These are phyloP conservation scores for Zarea fungicola DNA, from an alignment of 2,329 filamentous ascomycete species.

Conservation along the genomic window DNA sequence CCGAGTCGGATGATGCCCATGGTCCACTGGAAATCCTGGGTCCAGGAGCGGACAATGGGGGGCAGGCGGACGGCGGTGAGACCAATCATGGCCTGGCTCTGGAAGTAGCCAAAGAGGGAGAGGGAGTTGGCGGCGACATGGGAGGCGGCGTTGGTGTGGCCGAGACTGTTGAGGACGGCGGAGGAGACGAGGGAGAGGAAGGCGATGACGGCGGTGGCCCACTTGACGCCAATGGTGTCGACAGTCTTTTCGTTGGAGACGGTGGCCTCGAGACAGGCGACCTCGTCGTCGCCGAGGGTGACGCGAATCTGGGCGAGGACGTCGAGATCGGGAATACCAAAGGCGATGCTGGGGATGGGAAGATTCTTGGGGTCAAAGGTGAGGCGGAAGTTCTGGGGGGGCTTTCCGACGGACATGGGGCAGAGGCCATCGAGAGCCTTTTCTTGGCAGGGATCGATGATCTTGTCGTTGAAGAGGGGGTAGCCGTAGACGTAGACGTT, in stretches of 20 bases:
- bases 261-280: constrained; percentile 82
- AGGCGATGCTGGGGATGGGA: constrained; percentile 78
- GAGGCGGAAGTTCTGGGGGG: constrained; percentile 69
- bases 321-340: constrained; percentile 85
- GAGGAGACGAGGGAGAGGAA: constrained; percentile 79
- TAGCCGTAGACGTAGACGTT: constrained; percentile 73
- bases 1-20: constrained; percentile 87
- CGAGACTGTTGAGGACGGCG: constrained; percentile 81
- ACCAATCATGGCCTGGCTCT: constrained; percentile 86
- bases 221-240: constrained; percentile 80
- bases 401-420: constrained; percentile 81
- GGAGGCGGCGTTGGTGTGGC: constrained; percentile 88
- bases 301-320: constrained; percentile 78
- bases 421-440: constrained; percentile 69
- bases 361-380: constrained; percentile 42
- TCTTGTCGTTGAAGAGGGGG: constrained; percentile 54
- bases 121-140: constrained; percentile 91
- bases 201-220: constrained; percentile 83
- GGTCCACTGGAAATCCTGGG: constrained; percentile 96
- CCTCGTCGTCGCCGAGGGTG: constrained; percentile 60
- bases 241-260: constrained; percentile 92
- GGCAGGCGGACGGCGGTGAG: constrained; percentile 77
- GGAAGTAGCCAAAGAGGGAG: constrained; percentile 92
- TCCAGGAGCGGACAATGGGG: constrained; percentile 87
- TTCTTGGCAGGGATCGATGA: constrained; percentile 68